Base-by-base conservation (phyloP, 2,329 filamentous ascomycete species). In the Gnomoniopsis sp. region DNA sequence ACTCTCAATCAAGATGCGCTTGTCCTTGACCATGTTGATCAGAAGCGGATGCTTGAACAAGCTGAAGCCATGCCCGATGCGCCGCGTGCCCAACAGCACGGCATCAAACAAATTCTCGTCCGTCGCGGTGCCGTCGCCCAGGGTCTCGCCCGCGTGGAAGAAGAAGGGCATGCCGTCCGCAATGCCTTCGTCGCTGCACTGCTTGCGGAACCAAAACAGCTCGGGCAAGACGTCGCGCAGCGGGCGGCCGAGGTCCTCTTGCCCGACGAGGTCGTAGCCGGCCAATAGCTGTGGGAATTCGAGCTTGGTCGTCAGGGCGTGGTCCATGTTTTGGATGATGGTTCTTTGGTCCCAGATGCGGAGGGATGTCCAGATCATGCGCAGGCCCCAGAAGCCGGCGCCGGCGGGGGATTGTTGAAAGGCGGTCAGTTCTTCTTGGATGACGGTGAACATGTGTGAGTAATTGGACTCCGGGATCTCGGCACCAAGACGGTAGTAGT, bases 141-240 rank as follows among this genome's bases (percentile, higher is more conserved):
- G 84, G 36, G 87, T 91, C 74, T 97, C 93, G 64, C 93, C 93
- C 0, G 93, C 93, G 71, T 97, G 93, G 77, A 98, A 96, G 78
- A 96, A 96, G 77, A 97, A 96, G 1, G 93, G 93, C 11, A 99
- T 86, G 52, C 91, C 85, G 10, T 61, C 59, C 1, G 36, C 19
- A 41, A 97, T 83, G 2, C 83, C 85, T 67, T 91, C 88, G 68
- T 90, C 81, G 0, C 85, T 83, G 71, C 92, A 97, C 66, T 88
- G 85, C 72, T 93, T 93, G 64, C 88, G 87, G 80, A 98, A 97
- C 91, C 91, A 97, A 73, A 97, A 93, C 0, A 98, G 77, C 68
- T 96, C 86, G 0, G 93, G 92, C 0, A 93, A 81, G 3, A 96
- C 76, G 65, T 95, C 89, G 33, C 82, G 80, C 26, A 97, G 82